Percentiles rank a stretch among this genome's conserved stretches.
Conservation (phyloP, 2,329 filamentous ascomycete species). For the Onygenales sp. region DNA sequence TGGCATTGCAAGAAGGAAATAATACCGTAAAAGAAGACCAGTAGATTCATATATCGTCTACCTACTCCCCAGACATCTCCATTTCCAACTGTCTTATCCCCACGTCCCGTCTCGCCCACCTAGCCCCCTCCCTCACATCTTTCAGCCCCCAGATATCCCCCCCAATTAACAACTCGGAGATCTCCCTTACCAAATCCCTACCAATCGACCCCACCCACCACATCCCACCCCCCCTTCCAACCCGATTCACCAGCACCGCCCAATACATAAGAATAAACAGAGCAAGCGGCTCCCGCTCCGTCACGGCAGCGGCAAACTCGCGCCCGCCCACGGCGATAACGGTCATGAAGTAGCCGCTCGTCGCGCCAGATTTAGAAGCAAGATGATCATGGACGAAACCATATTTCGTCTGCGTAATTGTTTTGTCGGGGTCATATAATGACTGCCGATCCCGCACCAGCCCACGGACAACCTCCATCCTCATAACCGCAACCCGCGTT, state of each 20-base stretch:
- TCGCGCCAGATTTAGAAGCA: too few species aligned
- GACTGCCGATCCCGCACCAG: too few species aligned
- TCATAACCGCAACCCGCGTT: too few species aligned
- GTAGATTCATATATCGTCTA: too few species aligned
- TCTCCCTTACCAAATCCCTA: background rate
- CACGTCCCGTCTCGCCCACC: background rate
- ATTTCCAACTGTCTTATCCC: background rate
- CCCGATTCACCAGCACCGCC: slow-evolving; percentile 11
- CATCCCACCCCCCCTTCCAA: background rate
- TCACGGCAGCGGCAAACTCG: slow-evolving; percentile 10
- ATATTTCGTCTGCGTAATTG: background rate
- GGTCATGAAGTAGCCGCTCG: slow-evolving; percentile 8
- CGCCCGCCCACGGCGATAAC: slow-evolving; percentile 13
- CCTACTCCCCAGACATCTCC: background rate
- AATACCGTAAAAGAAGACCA: too few species aligned
- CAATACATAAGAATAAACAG: slow-evolving; percentile 13
- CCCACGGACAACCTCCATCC: too few species aligned
- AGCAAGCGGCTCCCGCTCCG: slow-evolving; percentile 7
- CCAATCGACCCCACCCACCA: background rate
- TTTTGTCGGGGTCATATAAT: too few species aligned
- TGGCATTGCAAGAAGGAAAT: too few species aligned
- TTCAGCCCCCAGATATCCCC: background rate
- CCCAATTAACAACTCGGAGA: background rate
- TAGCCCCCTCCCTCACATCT: background rate
- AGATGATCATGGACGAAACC: background rate